These are phyloP conservation scores for Pseudotsuga menziesii DNA, from an alignment of 75 land plant species.

Conservation along the genomic window DNA sequence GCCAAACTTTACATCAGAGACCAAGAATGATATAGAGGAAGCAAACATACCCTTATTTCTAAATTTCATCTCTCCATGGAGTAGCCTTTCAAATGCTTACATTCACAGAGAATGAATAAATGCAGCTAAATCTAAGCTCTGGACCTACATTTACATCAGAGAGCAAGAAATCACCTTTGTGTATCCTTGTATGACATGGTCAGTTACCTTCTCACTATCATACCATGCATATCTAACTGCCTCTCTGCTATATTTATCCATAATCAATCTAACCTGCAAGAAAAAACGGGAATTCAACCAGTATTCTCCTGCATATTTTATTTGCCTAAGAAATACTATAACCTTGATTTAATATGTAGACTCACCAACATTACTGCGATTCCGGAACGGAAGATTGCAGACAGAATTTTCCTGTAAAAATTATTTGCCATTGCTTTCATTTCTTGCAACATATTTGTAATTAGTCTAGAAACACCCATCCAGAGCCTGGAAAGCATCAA, in stretches of 20 bases:
- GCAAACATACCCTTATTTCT: too few species aligned
- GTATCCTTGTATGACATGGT: slow-evolving; percentile 75
- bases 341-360: neutral
- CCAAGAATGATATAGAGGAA: too few species aligned
- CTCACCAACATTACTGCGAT: slow-evolving; percentile 61
- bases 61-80: neutral
- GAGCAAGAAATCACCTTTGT: slow-evolving; percentile 63
- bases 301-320: neutral
- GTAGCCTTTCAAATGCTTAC: neutral
- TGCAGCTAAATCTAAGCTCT: neutral
- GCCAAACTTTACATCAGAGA: too few species aligned
- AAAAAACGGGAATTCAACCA: slow-evolving; percentile 9
- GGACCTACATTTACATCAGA: neutral
- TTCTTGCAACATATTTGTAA: slow-evolving; percentile 5
- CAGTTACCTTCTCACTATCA: slow-evolving; percentile 51
- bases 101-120: neutral
- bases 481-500: neutral
- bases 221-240: slow-evolving; percentile 74
- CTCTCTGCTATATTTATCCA: slow-evolving; percentile 66
- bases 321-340: neutral
- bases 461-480: neutral
- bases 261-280: slow-evolving; percentile 59
- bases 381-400: slow-evolving; percentile 50
- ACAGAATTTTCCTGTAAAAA: slow-evolving; percentile 36
- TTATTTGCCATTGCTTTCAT: slow-evolving; percentile 3